Base-by-base conservation (phyloP, 83 land plant genomes). In the Diphasiastrum complanatum region DNA sequence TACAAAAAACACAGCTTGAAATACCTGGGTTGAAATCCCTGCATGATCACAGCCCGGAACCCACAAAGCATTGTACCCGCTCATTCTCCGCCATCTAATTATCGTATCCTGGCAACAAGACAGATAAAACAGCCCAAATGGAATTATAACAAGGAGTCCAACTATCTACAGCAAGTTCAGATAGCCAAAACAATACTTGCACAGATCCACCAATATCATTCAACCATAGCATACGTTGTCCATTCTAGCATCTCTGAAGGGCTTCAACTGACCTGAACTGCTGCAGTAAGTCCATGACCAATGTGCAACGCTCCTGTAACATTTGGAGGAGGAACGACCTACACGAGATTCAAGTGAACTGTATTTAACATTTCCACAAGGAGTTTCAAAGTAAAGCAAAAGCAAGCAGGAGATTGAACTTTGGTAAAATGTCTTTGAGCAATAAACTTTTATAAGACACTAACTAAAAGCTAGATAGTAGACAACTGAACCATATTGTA, bases 41-140 rank as follows among this genome's bases (percentile, higher is more conserved):
- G 97, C 97, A 75, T 91, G 97, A 68, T 91, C 97, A 79, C 75
- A 74, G 8, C 97, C 97, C 34, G 97, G 97, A 20, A 91, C 85
- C 97, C 97, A 91, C 38, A 91, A 63, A 19, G 87, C 52, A 70
- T 87, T 87, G 67, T 79, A 85, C 12, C 97, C 97, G 28, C 83
- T 81, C 97, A 91, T 91, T 58, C 95, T 79, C 26, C 78, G 78
- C 87, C 87, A 91, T 22, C 97, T 72, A 19, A 85, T 73, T 32
- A 91, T 70, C 8, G 72, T 65, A 67, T 91, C 97, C 97, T 91
- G 72, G 31, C 27, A 54, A 47, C 6, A 47, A 33, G 18, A 37
- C 14, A 55, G 1, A 34, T 50, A 24, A n/a, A 45, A 53, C 5
- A 3, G 45, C 10, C 36, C 11, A 16, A 58, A 16, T 8, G 16